Evolutionary conservation across 1,284 basidiomycete species (phyloP).

Genomic region (Heterobasidion annosum): DNA sequence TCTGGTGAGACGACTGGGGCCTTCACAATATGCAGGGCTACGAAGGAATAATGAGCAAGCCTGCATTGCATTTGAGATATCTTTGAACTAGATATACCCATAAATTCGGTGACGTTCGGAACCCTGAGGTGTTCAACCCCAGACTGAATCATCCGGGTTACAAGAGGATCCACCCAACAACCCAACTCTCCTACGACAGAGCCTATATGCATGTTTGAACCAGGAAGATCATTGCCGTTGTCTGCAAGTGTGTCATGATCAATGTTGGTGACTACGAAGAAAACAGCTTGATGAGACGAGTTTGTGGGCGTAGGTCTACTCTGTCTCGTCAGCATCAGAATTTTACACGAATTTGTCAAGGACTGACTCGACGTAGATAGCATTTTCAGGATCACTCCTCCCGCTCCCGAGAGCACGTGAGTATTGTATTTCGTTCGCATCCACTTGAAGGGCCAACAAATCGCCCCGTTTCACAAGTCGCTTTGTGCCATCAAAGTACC

Average conservation of each 20-base stretch:
- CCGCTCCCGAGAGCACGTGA: slow-evolving; percentile 18
- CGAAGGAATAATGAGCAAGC: not conserved
- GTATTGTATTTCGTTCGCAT: slow-evolving; percentile 35
- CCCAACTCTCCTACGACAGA: slow-evolving; percentile 64
- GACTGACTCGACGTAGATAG: not conserved
- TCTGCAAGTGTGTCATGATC: slow-evolving; percentile 48
- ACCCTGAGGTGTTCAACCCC: slow-evolving; percentile 68
- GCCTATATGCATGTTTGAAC: slow-evolving; percentile 31
- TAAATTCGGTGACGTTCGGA: slow-evolving; percentile 51
- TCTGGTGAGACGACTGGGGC: no score
- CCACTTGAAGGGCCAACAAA: slow-evolving; percentile 66
- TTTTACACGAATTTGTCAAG: not conserved
- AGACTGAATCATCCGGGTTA: slow-evolving; percentile 72
- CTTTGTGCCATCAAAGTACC: slow-evolving; percentile 51
- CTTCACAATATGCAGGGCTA: not conserved
- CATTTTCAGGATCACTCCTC: not conserved
- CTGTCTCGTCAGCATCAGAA: not conserved
- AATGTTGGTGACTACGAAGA: slow-evolving; percentile 77
- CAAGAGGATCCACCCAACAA: slow-evolving; percentile 71
- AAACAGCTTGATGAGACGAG: slow-evolving; percentile 26
- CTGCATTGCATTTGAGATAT: not conserved
- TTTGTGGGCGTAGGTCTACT: not conserved
- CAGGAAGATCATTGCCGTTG: slow-evolving; percentile 17
- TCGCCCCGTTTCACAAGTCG: slow-evolving; percentile 77
- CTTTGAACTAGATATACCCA: slow-evolving; percentile 25